These are phyloP conservation scores for Suillus brevipes DNA, from an alignment of 768 basidiomycete genomes.

Conservation along the genomic window DNA sequence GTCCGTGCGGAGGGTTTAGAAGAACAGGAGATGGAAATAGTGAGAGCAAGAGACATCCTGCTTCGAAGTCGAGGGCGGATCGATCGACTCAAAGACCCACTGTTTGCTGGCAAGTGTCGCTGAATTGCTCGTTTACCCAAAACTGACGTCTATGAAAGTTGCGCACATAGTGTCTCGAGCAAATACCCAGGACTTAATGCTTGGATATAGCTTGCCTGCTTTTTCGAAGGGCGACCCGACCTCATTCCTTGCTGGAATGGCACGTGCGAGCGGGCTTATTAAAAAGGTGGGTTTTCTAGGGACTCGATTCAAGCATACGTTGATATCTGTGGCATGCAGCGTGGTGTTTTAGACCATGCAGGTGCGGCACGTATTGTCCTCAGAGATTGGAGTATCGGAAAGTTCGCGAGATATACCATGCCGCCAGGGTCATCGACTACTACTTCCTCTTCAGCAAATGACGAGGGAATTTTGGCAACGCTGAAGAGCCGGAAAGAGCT, in stretches of 20 bases:
- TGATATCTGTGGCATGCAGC: constrained; percentile 41
- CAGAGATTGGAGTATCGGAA: constrained; percentile 81
- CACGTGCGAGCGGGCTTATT: constrained; percentile 70
- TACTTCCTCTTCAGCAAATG: constrained; percentile 23
- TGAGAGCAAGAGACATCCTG: constrained; percentile 67
- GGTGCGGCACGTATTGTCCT: constrained; percentile 78
- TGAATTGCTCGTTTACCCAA: constrained; percentile 4
- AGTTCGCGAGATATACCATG: constrained; percentile 69
- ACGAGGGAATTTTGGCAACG: constrained; percentile 49
- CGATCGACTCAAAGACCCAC: constrained; percentile 81
- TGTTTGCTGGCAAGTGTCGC: constrained; percentile 57
- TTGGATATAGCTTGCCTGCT: constrained; percentile 82
- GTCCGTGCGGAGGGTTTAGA: constrained; percentile 42
- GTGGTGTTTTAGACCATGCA: constrained; percentile 68
- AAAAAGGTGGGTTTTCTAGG: constrained; percentile 59
- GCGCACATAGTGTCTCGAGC: constrained; percentile 67
- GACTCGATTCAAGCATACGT: constrained; percentile 7
- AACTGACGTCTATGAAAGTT: constrained; percentile 43
- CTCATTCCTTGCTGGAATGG: constrained; percentile 76
- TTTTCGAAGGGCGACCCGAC: constrained; percentile 66
- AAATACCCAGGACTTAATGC: constrained; percentile 80
- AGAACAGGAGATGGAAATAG: constrained; percentile 23
- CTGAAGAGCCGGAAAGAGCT: constrained; percentile 65
- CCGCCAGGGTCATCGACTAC: constrained; percentile 38
- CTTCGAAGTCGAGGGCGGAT: constrained; percentile 78